A percentile compares a stretch with the other conserved stretches of the same genome.
These are phyloP conservation scores for Camelina laxa DNA, from an alignment of 345 rosid species.

Conservation along the genomic window DNA sequence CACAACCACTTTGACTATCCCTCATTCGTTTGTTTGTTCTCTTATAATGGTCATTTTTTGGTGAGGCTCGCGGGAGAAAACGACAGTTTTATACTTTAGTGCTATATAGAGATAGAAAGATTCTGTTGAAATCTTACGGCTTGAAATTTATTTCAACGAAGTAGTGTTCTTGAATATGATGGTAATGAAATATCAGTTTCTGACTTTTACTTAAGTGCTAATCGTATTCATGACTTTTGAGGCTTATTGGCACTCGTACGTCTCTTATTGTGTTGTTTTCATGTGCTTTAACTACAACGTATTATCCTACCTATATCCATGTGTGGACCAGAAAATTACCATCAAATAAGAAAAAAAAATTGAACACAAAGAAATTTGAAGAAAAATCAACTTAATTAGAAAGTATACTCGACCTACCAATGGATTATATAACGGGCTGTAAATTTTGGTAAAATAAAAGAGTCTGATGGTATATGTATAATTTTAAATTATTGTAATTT, in stretches of 20 bases:
- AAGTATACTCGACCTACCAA: no score
- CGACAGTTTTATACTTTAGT: constrained; percentile 10
- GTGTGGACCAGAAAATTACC: constrained; percentile 32
- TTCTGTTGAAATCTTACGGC: constrained; percentile 9
- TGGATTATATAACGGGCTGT: no score
- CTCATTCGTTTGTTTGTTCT: constrained; percentile 13
- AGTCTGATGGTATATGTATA: no score
- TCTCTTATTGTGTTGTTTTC: constrained; percentile 15
- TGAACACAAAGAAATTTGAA: neutral
- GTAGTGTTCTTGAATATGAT: constrained; percentile 10
- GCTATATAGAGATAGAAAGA: constrained; percentile 27
- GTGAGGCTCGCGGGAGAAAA: constrained; percentile 33
- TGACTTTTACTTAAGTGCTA: constrained; percentile 5
- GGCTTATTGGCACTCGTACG: constrained; percentile 23
- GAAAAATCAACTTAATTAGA: no score
- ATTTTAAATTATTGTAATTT: no score
- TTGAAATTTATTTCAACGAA: neutral
- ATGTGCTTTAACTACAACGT: neutral
- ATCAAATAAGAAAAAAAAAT: neutral
- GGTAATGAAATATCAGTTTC: constrained; percentile 26
- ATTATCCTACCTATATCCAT: neutral
- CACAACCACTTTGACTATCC: constrained; percentile 1
- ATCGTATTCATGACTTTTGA: constrained; percentile 37
- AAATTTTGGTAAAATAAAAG: no score
- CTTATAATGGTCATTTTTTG: constrained; percentile 17